A percentile compares a stretch with the other conserved stretches of the same genome.
Conservation (phyloP, 2,329 filamentous ascomycete genomes). For the Sporothrix globosa region DNA sequence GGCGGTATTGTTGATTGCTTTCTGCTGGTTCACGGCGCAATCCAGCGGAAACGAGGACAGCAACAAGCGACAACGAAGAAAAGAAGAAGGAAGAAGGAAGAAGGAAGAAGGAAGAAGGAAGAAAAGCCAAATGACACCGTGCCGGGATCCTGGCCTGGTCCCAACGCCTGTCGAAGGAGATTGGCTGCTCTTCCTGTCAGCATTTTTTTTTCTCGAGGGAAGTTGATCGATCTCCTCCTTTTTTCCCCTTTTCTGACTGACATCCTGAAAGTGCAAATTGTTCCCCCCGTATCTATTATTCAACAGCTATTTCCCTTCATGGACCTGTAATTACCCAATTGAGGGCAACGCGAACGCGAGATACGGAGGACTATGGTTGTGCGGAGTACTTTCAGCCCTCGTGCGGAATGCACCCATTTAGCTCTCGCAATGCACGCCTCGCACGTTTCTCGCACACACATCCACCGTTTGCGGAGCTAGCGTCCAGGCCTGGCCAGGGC, state of each 20-base stretch:
- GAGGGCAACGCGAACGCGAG: not conserved
- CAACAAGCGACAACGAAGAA: not conserved
- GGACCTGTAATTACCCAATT: too few species aligned
- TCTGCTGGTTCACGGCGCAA: constrained; percentile 4
- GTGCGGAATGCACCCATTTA: constrained; percentile 9
- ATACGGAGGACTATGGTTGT: not conserved
- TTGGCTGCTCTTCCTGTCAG: constrained; percentile 20
- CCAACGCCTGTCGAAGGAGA: not conserved
- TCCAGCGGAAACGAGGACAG: constrained; percentile 11
- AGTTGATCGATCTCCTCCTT: not conserved
- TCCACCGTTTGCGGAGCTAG: constrained; percentile 10
- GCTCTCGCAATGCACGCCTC: not conserved
- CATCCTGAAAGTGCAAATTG: constrained; percentile 4
- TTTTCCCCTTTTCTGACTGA: not conserved
- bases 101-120: too few species aligned
- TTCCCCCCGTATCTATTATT: constrained; percentile 14
- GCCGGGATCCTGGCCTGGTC: constrained; percentile 7
- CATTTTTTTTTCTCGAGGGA: constrained; percentile 15
- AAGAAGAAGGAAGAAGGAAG: too few species aligned
- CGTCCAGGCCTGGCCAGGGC: not conserved
- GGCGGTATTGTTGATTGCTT: not conserved
- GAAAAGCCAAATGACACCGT: not conserved
- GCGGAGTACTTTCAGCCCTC: constrained; percentile 1
- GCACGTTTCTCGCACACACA: not conserved
- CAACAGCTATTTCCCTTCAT: not conserved